phyloP scores from a whole-genome alignment of 2,329 filamentous ascomycete species.

The Diaporthe sp. region DNA sequence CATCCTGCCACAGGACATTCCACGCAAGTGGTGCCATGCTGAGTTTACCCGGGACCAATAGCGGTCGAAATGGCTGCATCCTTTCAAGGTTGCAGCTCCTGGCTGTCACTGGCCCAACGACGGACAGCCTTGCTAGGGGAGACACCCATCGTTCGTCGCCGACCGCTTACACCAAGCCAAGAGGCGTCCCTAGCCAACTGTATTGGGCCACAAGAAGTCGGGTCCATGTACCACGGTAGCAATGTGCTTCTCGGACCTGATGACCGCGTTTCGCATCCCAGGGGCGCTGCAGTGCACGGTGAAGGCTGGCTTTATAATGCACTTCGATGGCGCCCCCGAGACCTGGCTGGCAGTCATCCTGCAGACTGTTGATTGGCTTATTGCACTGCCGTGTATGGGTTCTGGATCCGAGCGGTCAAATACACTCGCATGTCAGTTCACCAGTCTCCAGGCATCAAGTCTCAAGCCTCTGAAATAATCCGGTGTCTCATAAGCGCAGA shows the following conservation, averaged over 20 bases:
- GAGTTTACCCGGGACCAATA: conserved; percentile 26
- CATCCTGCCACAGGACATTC: background rate
- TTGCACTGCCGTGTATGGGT: conserved; percentile 9
- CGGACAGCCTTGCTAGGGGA: conserved; percentile 11
- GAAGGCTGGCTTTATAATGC: background rate
- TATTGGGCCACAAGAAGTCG: background rate
- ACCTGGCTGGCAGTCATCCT: conserved; percentile 4
- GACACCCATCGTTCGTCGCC: background rate
- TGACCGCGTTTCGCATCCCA: conserved; percentile 13
- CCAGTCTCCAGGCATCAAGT: background rate
- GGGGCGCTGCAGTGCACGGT: conserved; percentile 2
- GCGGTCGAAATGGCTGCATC: background rate
- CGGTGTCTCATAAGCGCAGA: background rate
- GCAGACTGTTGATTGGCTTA: conserved; percentile 2
- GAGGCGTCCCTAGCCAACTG: background rate
- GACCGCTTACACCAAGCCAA: background rate
- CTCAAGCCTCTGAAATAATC: background rate
- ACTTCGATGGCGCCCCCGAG: background rate
- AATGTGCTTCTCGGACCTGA: background rate
- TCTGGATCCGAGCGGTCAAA: conserved; percentile 14
- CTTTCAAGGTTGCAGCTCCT: conserved; percentile 21
- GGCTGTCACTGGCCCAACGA: background rate
- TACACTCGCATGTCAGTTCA: background rate
- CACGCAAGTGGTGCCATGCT: conserved; percentile 15
- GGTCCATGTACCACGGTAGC: background rate